These are phyloP conservation scores for Penicillium goetzii DNA, from an alignment of 495 filamentous ascomycete species.

Conservation along the genomic window DNA sequence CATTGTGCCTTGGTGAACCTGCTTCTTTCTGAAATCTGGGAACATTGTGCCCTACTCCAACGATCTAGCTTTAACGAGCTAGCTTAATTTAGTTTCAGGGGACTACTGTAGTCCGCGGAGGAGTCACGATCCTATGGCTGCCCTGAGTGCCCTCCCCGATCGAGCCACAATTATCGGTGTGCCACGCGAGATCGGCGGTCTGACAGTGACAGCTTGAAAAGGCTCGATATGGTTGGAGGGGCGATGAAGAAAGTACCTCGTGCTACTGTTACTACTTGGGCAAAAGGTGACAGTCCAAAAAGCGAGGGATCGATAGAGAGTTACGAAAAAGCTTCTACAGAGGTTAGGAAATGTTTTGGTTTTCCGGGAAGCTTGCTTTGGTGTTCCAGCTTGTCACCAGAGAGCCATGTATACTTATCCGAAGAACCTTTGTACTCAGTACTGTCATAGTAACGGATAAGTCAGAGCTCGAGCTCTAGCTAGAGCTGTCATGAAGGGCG, in stretches of 20 bases:
- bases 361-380: background rate
- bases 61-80: background rate
- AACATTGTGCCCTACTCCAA: background rate
- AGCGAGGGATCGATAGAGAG: background rate
- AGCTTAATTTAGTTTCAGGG: background rate
- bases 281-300: background rate
- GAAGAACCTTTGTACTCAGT: background rate
- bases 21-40: background rate
- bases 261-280: background rate
- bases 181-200: constrained; percentile 6
- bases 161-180: constrained; percentile 2
- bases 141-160: background rate
- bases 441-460: background rate
- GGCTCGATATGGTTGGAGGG: background rate
- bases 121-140: background rate
- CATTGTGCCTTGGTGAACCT: background rate
- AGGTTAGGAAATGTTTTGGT: background rate
- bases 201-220: background rate
- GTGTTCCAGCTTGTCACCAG: background rate
- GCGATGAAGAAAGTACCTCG: background rate
- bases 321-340: background rate
- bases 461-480: background rate
- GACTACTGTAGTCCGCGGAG: background rate
- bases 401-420: background rate
- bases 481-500: background rate